A percentile compares a stretch with the other conserved stretches of the same genome.
Evolutionary conservation across 306 rosid species (phyloP).

Genomic region (Alnus glutinosa): DNA sequence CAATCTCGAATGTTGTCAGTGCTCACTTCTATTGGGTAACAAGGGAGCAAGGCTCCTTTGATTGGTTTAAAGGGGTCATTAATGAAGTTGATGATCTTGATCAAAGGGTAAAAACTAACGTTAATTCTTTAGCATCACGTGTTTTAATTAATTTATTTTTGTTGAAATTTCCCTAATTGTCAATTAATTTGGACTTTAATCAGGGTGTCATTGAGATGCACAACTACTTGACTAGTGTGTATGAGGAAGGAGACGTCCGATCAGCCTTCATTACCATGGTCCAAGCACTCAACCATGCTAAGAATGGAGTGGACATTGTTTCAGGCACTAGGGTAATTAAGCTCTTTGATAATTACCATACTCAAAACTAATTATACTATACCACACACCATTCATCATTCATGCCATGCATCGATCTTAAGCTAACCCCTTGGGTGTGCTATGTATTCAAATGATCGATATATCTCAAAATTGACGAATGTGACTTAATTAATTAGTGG

Average conservation of each 20-base stretch:
- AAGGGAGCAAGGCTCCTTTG: conserved; percentile 98
- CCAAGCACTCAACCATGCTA: conserved; percentile 99
- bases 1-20: conserved; percentile 12
- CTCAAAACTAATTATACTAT: neutral
- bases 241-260: conserved; percentile 98
- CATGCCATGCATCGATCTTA: conserved; percentile 7
- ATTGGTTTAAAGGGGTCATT: conserved; percentile 99
- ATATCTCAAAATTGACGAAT: neutral
- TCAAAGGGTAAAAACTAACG: conserved; percentile 68
- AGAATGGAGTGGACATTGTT: conserved; percentile 96
- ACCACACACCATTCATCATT: neutral
- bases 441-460: too few species aligned
- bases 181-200: conserved; percentile 28
- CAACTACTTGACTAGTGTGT: conserved; percentile 97
- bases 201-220: conserved; percentile 99
- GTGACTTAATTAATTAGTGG: neutral
- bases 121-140: neutral
- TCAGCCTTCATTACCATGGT: conserved; percentile 99
- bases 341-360: conserved; percentile 15
- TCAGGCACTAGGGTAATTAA: conserved; percentile 90
- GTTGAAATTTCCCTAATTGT: conserved; percentile 23
- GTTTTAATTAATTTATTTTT: conserved; percentile 11
- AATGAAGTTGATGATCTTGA: conserved; percentile 94
- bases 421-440: neutral
- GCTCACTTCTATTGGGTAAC: conserved; percentile 99